A percentile compares a stretch with the other conserved stretches of the same genome.
These are phyloP conservation scores for Heimioporus retisporus DNA, from an alignment of 1,284 basidiomycete species.

Conservation along the genomic window DNA sequence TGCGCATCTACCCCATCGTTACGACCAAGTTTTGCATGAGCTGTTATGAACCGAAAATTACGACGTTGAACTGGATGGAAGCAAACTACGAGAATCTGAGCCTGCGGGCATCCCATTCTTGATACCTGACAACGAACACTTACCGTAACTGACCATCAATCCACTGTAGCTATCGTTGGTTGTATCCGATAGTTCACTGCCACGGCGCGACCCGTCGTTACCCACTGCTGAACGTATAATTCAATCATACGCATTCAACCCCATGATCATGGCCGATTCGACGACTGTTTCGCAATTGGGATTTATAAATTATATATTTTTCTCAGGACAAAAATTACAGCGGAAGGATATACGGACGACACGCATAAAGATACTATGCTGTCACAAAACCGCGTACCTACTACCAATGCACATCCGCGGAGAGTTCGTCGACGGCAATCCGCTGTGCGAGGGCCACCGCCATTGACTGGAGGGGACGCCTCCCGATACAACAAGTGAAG, in stretches of 20 bases:
- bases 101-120: conserved; percentile 12
- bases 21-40: conserved; percentile 74
- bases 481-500: background rate
- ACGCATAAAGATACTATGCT: background rate
- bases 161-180: conserved; percentile 27
- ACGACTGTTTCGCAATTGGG: background rate
- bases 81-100: conserved; percentile 1
- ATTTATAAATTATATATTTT: background rate
- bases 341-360: background rate
- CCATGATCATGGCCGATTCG: no score
- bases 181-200: conserved; percentile 30
- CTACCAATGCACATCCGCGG: background rate
- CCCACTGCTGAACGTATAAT: background rate
- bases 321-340: background rate
- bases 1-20: conserved; percentile 74
- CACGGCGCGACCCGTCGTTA: background rate
- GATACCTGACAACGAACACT: conserved; percentile 22
- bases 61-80: conserved; percentile 5
- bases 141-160: conserved; percentile 11
- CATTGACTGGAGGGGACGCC: background rate
- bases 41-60: conserved; percentile 51
- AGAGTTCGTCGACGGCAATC: background rate
- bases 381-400: background rate
- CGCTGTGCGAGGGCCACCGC: background rate
- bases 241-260: no score